These are phyloP conservation scores for Omphalotus olearius DNA, from an alignment of 1,284 basidiomycete species.

Conservation along the genomic window DNA sequence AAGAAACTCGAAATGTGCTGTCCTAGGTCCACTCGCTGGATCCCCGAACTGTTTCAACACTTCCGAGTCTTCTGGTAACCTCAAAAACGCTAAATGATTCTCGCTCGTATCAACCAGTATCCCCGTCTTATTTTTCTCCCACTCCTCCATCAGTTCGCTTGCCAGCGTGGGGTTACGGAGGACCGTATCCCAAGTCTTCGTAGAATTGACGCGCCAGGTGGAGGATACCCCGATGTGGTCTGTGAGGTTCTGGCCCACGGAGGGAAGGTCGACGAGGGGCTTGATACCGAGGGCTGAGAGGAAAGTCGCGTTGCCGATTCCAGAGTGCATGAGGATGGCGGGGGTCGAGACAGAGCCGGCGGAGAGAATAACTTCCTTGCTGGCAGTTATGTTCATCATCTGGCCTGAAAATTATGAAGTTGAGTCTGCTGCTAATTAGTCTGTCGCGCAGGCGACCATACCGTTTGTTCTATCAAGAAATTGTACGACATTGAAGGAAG, in stretches of 20 bases:
- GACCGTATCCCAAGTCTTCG: slow-evolving; percentile 19
- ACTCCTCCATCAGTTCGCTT: slow-evolving; percentile 20
- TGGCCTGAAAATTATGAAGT: slow-evolving; percentile 7
- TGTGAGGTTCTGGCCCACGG: slow-evolving; percentile 41
- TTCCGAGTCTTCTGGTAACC: slow-evolving; percentile 26
- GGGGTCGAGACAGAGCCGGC: slow-evolving; percentile 38
- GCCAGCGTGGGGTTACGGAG: slow-evolving; percentile 20
- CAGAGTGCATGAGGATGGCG: slow-evolving; percentile 41
- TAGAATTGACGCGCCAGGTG: slow-evolving; percentile 27
- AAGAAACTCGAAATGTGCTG: slow-evolving; percentile 27
- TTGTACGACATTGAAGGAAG: slow-evolving; percentile 28
- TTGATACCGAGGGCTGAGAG: slow-evolving; percentile 22
- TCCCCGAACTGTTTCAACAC: slow-evolving; percentile 27
- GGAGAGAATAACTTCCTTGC: slow-evolving; percentile 41
- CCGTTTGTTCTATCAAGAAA: slow-evolving; percentile 22
- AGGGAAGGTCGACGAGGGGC: slow-evolving; percentile 27
- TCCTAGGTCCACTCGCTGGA: slow-evolving; percentile 31
- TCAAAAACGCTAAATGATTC: slow-evolving; percentile 25
- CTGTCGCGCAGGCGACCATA: slow-evolving; percentile 6
- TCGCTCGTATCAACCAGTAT: slow-evolving; percentile 17
- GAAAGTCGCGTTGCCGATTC: slow-evolving; percentile 33
- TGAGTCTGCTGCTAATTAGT: not conserved
- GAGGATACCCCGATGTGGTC: slow-evolving; percentile 30
- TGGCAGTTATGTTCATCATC: slow-evolving; percentile 22
- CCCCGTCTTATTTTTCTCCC: slow-evolving; percentile 24